Evolutionary conservation across 2,329 filamentous ascomycete species (phyloP), one percentile per base, ranked within the genome.

Genomic region (Diaporthe capsici): DNA sequence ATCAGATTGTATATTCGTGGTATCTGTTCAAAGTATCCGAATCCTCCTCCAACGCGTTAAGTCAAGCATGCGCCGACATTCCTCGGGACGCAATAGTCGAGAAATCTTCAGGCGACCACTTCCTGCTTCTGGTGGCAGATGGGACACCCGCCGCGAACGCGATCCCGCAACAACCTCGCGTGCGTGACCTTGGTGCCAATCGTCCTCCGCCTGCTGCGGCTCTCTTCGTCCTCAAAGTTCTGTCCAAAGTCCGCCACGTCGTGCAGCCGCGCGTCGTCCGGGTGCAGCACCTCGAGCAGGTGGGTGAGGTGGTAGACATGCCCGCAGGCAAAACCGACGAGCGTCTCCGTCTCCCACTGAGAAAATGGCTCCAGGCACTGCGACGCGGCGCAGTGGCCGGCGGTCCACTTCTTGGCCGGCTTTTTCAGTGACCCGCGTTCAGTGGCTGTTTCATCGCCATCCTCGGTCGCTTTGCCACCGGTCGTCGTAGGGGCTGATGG

Each of bases 131-230:
- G 73, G 80, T 79, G 73, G 80, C 92, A 93, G 25, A 92, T 85
- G 0, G 92, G 90, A 84, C 93, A 94, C 0, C 92, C 93, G 12
- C 88, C 89, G 61, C 88, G 86, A 49, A 96, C 88, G 76, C 91
- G 91, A 80, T 96, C 94, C 79, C 92, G 89, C 76, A 98, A 84
- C 73, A 98, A 83, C 78, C 95, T 90, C 53, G 96, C 95, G 82
- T 95, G 94, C 78, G 94, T 97, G 39, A 98, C 95, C 84, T 98
- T 98, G 42, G 93, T 91, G 0, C 95, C 94, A 9, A 98, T 92
- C 72, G 93, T 94, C 74, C 93, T 88, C 10, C 90, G 88, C 37
- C 84, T 83, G 13, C 71, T 44, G 73, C 83, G 84, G 22, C 85
- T 82, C 15, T 84, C 82, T 22, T 84, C 86, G 49, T 87, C 85